A percentile compares a stretch with the other conserved stretches of the same genome.
These are phyloP conservation scores for Aspergillus hortae DNA, from an alignment of 2,329 filamentous ascomycete species.

Conservation along the genomic window DNA sequence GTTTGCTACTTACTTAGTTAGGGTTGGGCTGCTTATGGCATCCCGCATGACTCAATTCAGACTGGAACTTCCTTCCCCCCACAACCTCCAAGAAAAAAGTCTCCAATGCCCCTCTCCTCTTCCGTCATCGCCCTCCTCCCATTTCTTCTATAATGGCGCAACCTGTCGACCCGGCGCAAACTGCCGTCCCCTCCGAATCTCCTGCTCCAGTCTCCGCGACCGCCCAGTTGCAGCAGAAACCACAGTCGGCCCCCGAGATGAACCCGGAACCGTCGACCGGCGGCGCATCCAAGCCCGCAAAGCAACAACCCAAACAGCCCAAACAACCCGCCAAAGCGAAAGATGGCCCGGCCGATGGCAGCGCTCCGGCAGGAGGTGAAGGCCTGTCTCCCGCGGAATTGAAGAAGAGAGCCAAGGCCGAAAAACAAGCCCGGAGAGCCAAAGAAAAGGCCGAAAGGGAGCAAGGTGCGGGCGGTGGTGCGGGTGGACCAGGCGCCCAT, in stretches of 20 bases:
- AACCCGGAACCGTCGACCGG: constrained; percentile 22
- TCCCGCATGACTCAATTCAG: background rate
- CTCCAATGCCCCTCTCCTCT: constrained; percentile 24
- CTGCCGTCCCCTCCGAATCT: constrained; percentile 13
- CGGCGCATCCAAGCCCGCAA: constrained; percentile 16
- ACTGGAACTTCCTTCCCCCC: background rate
- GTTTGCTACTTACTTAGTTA: background rate
- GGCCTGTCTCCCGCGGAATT: constrained; percentile 61
- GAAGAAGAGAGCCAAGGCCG: constrained; percentile 85
- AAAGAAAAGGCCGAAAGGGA: constrained; percentile 59
- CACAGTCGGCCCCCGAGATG: constrained; percentile 15
- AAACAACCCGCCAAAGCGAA: constrained; percentile 23
- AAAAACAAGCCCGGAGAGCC: constrained; percentile 82
- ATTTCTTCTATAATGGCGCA: constrained; percentile 25
- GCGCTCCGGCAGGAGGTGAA: constrained; percentile 26
- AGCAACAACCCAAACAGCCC: constrained; percentile 12
- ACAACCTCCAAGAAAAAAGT: constrained; percentile 5
- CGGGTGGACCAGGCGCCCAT: constrained; percentile 11
- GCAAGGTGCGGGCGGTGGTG: constrained; percentile 35
- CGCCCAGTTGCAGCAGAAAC: background rate
- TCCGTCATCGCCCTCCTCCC: constrained; percentile 16
- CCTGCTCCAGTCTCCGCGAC: constrained; percentile 13
- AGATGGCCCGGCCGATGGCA: constrained; percentile 20
- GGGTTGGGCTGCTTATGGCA: background rate
- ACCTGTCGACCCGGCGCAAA: constrained; percentile 19